Conservation (phyloP, 1,139 yeast species). For the Blastobotrys proliferans region DNA sequence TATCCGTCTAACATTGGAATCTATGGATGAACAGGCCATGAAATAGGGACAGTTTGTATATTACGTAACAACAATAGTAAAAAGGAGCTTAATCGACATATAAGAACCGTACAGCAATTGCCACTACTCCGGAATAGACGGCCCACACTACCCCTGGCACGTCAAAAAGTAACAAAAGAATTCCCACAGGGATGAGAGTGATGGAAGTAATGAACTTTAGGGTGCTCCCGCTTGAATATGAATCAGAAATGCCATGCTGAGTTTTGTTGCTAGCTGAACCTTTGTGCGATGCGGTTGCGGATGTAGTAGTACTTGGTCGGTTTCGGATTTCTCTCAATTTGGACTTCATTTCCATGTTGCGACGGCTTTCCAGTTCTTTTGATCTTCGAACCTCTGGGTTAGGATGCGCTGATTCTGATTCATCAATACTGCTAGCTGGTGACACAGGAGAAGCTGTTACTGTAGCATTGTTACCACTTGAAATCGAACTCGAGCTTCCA, state of each 20-base stretch:
- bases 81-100: background rate
- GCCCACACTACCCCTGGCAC: slow-evolving; percentile 11
- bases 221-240: background rate
- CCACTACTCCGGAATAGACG: slow-evolving; percentile 4
- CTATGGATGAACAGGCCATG: slow-evolving; percentile 65
- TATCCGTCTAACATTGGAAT: slow-evolving; percentile 70
- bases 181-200: slow-evolving; percentile 8
- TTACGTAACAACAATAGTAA: too few relatives aligned
- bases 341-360: slow-evolving; percentile 1
- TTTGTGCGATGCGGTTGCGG: too few relatives aligned
- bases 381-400: too few relatives aligned
- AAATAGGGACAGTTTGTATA: background rate
- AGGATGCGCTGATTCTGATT: too few relatives aligned
- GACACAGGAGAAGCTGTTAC: too few relatives aligned
- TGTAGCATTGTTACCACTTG: too few relatives aligned
- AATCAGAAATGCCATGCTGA: too few relatives aligned
- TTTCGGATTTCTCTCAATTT: slow-evolving; percentile 3
- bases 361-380: too few relatives aligned
- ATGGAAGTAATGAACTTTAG: background rate
- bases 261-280: too few relatives aligned
- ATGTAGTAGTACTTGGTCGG: too few relatives aligned
- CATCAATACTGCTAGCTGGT: too few relatives aligned
- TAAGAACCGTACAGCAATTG: background rate
- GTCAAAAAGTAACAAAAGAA: slow-evolving; percentile 10
- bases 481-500: too few relatives aligned